These are phyloP conservation scores for Backusella circina DNA, from an alignment of 192 early-diverging fungal species.

Conservation along the genomic window DNA sequence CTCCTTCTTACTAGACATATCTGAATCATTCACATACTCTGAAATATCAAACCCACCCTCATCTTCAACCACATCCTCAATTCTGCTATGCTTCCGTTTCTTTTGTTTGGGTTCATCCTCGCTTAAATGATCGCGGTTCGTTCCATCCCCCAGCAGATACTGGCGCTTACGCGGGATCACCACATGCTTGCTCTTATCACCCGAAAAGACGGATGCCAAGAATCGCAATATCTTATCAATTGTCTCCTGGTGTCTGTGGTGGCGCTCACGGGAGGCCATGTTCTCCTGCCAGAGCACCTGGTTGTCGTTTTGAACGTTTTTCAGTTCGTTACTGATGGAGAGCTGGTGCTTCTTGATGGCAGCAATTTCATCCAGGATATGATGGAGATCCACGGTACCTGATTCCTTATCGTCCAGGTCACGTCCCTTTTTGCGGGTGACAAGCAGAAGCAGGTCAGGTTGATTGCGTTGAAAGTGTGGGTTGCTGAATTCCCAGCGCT, in stretches of 20 bases:
- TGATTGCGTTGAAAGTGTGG: slow-evolving; percentile 85
- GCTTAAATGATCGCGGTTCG: background rate
- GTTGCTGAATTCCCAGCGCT: slow-evolving; percentile 91
- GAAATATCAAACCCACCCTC: slow-evolving; percentile 10
- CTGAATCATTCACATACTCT: slow-evolving; percentile 8
- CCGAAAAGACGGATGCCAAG: slow-evolving; percentile 83
- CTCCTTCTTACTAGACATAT: background rate
- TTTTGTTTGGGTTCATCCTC: background rate
- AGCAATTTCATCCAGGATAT: slow-evolving; percentile 74
- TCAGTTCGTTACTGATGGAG: slow-evolving; percentile 83
- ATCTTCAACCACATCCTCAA: slow-evolving; percentile 22
- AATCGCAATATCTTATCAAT: slow-evolving; percentile 95
- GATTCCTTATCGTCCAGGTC: slow-evolving; percentile 51
- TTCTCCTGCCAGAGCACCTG: slow-evolving; percentile 88
- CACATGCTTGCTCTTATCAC: slow-evolving; percentile 45
- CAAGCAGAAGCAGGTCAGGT: slow-evolving; percentile 84
- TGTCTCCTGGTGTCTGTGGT: slow-evolving; percentile 84
- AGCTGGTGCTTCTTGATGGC: slow-evolving; percentile 92
- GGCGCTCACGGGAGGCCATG: slow-evolving; percentile 64
- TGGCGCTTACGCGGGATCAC: slow-evolving; percentile 48
- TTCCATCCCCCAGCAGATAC: slow-evolving; percentile 26
- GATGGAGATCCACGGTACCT: slow-evolving; percentile 46
- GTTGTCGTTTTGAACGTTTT: slow-evolving; percentile 86
- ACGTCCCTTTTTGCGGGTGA: slow-evolving; percentile 76
- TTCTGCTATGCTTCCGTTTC: slow-evolving; percentile 4